These are phyloP conservation scores for Ophiocordyceps sinensis DNA, from an alignment of 2,329 filamentous ascomycete species.

Conservation along the genomic window DNA sequence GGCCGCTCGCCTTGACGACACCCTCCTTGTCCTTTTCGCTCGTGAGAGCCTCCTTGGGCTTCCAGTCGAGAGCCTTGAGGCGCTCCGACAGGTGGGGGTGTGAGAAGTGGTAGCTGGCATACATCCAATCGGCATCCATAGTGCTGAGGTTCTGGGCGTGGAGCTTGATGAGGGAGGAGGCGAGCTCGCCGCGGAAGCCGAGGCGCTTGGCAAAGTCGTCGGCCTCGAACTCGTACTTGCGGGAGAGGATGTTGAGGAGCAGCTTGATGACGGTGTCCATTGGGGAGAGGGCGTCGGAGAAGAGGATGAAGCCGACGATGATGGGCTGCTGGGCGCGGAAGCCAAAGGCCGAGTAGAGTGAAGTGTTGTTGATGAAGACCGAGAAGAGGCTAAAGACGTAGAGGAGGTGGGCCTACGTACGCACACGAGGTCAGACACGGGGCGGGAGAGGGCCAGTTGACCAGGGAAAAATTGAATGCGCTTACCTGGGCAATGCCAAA, in stretches of 20 bases:
- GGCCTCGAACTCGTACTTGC: slow-evolving; percentile 92
- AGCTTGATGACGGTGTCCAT: slow-evolving; percentile 94
- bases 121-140: slow-evolving; percentile 98
- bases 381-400: slow-evolving; percentile 96
- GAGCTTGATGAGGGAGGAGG: slow-evolving; percentile 82
- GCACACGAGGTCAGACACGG: neutral
- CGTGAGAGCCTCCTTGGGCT: slow-evolving; percentile 38
- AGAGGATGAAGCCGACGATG: slow-evolving; percentile 93
- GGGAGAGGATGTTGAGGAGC: slow-evolving; percentile 87
- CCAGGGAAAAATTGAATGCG: neutral
- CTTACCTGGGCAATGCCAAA: slow-evolving; percentile 71
- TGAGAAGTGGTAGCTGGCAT: slow-evolving; percentile 96
- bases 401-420: slow-evolving; percentile 67
- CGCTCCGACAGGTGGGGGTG: slow-evolving; percentile 93
- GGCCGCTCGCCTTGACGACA: slow-evolving; percentile 56
- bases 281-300: slow-evolving; percentile 89
- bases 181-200: slow-evolving; percentile 72
- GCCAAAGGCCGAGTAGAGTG: slow-evolving; percentile 81
- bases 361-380: slow-evolving; percentile 90
- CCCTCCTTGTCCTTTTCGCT: slow-evolving; percentile 23
- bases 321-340: slow-evolving; percentile 75
- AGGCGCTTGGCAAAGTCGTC: slow-evolving; percentile 78
- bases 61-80: slow-evolving; percentile 81
- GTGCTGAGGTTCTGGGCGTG: slow-evolving; percentile 96
- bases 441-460: neutral